Conservation (phyloP, 345 rosid genomes). For the Eucalyptus lansdowneana region DNA sequence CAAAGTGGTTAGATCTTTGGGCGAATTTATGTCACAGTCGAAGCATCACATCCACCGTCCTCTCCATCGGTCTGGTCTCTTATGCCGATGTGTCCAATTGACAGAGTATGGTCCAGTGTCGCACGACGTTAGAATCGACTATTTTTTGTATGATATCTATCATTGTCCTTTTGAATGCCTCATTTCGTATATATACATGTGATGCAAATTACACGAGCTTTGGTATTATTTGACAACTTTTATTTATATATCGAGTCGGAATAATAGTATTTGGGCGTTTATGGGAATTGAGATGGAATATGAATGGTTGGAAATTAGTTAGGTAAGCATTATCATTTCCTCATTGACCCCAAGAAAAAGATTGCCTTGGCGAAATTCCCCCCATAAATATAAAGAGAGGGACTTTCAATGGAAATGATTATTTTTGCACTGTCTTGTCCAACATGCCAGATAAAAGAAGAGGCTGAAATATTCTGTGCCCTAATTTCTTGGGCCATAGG, state of each 20-base stretch:
- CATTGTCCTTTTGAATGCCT: neutral
- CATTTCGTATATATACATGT: neutral
- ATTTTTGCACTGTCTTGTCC: neutral
- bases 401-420: neutral
- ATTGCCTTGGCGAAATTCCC: neutral
- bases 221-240: neutral
- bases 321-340: neutral
- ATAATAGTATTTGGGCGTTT: neutral
- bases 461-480: neutral
- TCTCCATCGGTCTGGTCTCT: neutral
- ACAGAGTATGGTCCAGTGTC: neutral
- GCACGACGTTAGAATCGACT: neutral
- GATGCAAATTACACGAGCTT: neutral
- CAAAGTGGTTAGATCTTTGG: neutral
- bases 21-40: neutral
- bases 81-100: neutral
- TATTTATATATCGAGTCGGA: neutral
- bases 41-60: neutral
- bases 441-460: neutral
- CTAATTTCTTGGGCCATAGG: neutral
- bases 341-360: neutral
- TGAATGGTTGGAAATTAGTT: neutral
- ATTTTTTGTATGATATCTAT: neutral
- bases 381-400: neutral
- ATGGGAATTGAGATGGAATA: neutral